Conservation (phyloP, 139 green algal genomes). For the Picochlorum sp. region DNA sequence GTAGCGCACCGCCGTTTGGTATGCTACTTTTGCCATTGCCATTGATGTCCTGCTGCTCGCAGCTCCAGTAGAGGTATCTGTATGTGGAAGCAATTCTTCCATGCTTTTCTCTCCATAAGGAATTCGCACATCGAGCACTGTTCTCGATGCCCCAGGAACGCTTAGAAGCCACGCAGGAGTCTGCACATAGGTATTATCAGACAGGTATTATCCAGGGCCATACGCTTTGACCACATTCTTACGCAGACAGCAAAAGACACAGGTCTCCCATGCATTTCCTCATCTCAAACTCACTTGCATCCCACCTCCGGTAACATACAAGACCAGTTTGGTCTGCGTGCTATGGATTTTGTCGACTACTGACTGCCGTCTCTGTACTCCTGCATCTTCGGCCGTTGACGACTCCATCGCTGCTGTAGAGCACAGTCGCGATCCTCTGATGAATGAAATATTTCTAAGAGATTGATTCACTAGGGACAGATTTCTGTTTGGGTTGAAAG, state of each 20-base stretch:
- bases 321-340: constrained; percentile 19
- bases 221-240: too few species aligned
- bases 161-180: constrained; percentile 54
- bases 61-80: neutral
- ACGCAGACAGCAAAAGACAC: too few species aligned
- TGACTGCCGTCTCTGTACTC: neutral
- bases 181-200: too few species aligned
- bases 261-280: neutral
- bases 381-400: neutral
- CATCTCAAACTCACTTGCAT: constrained; percentile 29
- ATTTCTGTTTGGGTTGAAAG: too few species aligned
- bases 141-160: constrained; percentile 64
- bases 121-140: constrained; percentile 57
- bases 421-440: too few species aligned
- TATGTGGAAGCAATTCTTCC: constrained; percentile 31
- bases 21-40: constrained; percentile 53
- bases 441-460: too few species aligned
- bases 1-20: constrained; percentile 41
- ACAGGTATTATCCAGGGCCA: too few species aligned
- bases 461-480: too few species aligned
- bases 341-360: constrained; percentile 30
- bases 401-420: too few species aligned
- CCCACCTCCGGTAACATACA: constrained; percentile 44
- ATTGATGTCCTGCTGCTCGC: constrained; percentile 25
- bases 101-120: constrained; percentile 51